These are phyloP conservation scores for Chromosphaera perkinsii DNA, from an alignment of 208 protist genomes.

Conservation along the genomic window DNA sequence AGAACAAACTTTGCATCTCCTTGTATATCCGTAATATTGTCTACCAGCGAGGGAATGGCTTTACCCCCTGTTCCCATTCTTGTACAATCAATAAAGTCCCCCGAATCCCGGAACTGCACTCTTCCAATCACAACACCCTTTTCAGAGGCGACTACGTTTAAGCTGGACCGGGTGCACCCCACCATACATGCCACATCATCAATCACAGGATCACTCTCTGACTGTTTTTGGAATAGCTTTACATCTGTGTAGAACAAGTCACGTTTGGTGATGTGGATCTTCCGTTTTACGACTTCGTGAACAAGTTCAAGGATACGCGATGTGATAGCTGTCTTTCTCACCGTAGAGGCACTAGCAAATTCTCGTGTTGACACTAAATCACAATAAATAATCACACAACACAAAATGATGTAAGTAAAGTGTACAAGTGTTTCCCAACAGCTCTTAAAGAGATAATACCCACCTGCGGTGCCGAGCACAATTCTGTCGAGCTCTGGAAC, in stretches of 20 bases:
- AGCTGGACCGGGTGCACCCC: constrained; percentile 43
- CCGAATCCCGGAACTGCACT: constrained; percentile 46
- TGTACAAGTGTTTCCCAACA: too few relatives aligned
- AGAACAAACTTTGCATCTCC: constrained; percentile 54
- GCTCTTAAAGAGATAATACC: too few relatives aligned
- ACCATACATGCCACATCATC: constrained; percentile 56
- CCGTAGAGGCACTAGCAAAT: not conserved
- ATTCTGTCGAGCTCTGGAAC: constrained; percentile 52
- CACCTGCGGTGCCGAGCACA: too few relatives aligned
- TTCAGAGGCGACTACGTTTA: constrained; percentile 49
- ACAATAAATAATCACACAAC: too few relatives aligned
- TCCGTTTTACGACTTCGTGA: constrained; percentile 43
- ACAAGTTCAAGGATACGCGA: constrained; percentile 46
- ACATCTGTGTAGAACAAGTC: constrained; percentile 61
- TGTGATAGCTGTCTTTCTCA: constrained; percentile 48
- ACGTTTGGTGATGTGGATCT: constrained; percentile 51
- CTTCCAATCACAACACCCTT: constrained; percentile 53
- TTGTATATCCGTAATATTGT: constrained; percentile 41
- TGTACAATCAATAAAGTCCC: constrained; percentile 55
- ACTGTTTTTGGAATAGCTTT: constrained; percentile 51
- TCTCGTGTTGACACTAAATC: constrained; percentile 1
- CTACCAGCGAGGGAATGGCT: constrained; percentile 44
- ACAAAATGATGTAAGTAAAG: too few relatives aligned
- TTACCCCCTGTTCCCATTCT: constrained; percentile 50
- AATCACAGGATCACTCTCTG: constrained; percentile 42